A percentile compares a stretch with the other conserved stretches of the same genome.
These are phyloP conservation scores for Truncatella angustata DNA, from an alignment of 2,329 filamentous ascomycete genomes.

Conservation along the genomic window DNA sequence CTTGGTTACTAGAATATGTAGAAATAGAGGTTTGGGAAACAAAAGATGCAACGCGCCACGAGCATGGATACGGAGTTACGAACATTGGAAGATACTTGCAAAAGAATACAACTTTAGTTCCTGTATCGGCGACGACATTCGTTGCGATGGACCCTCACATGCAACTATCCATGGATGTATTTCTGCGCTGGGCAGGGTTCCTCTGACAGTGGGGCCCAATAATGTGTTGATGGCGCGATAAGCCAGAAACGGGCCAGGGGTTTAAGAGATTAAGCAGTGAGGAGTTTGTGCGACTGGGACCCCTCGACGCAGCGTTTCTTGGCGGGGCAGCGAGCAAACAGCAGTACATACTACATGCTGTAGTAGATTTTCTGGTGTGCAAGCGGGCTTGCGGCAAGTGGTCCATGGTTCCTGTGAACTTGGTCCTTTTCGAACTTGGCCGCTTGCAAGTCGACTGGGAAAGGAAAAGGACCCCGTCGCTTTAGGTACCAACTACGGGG, in stretches of 20 bases:
- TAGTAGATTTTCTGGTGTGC: too few relatives aligned
- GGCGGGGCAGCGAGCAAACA: too few relatives aligned
- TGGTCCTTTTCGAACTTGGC: too few relatives aligned
- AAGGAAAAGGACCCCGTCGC: too few relatives aligned
- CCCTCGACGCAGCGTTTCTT: too few relatives aligned
- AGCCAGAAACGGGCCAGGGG: conserved; percentile 5
- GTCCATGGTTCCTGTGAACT: too few relatives aligned
- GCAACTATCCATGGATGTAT: background rate
- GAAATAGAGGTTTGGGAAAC: background rate
- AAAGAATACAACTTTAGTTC: background rate
- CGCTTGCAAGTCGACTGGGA: too few relatives aligned
- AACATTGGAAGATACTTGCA: background rate
- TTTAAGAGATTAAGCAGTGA: conserved; percentile 8
- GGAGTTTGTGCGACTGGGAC: too few relatives aligned
- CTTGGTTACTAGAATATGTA: too few relatives aligned
- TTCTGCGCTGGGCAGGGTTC: background rate
- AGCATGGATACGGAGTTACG: background rate
- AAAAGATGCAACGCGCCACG: background rate
- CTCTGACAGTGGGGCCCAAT: background rate
- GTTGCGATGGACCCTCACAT: background rate
- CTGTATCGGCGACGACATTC: background rate
- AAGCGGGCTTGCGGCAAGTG: too few relatives aligned
- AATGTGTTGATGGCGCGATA: conserved; percentile 8
- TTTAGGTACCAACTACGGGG: too few relatives aligned
- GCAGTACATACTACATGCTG: too few relatives aligned